Evolutionary conservation across 2,329 filamentous ascomycete genomes (phyloP), one percentile per base, ranked within the genome.

Genomic region (Peltaster fructicola): DNA sequence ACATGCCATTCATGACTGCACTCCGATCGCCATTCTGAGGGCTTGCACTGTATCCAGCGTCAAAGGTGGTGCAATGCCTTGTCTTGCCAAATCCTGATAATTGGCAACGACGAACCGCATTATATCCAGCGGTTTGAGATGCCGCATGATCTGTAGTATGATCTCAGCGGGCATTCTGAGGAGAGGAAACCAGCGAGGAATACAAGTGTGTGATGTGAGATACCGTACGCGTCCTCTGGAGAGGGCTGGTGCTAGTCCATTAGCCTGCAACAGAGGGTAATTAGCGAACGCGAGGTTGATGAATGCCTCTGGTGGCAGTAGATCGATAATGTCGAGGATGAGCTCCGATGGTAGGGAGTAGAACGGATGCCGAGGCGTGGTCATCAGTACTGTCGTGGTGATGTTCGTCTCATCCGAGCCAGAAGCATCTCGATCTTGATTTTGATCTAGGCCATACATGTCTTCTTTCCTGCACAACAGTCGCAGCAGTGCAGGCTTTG

Each of bases 221-320:
- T 45, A 43, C 16, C 30, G 28, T 16, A 50, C 38, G 6, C 43
- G 35, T 14, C 31, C 30, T 3, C 33, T 29, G 4, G 48, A 48
- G 9, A 51, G 34, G 5, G 36, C 38, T 10, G 50, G 46, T 11
- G 47, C 47, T 15, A 52, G 32, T n/a, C 42, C 47, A 22, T 52
- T 49, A 8, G 41, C 40, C 24, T 47, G 44, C 5, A 63, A 43
- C 3, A 54, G 42, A 4, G 52, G 51, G 32, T 60, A 61, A 20
- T 54, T 48, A 23, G 56, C 56, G 16, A 63, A 48, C 3, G 53
- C 53, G 24, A 63, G 51, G 16, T 50, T 53, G 37, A 60, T 49
- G 27, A 54, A 55, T 5, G 54, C 44, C 6, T 51, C 42, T 4
- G 50, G 41, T 13, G 46, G 39, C 4, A 61, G 43, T 11, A 47